A percentile compares a stretch with the other conserved stretches of the same genome.
These are phyloP conservation scores for Suhomyces prunicola DNA, from an alignment of 805 yeast species.

Conservation along the genomic window DNA sequence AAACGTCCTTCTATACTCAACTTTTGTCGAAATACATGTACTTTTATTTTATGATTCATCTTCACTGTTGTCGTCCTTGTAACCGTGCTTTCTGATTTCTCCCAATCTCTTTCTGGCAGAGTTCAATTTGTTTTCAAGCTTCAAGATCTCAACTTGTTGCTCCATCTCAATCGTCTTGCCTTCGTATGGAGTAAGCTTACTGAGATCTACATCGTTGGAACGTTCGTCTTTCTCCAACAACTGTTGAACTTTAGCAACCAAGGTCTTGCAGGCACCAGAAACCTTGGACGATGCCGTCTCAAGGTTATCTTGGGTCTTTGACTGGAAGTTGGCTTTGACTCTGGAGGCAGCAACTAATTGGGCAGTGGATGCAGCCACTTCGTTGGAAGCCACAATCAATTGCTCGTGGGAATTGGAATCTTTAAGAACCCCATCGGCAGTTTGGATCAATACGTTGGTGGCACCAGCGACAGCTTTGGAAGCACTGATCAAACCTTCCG, in stretches of 20 bases:
- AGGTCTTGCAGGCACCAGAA: slow-evolving; percentile 67
- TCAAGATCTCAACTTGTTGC: slow-evolving; percentile 86
- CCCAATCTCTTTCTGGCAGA: slow-evolving; percentile 79
- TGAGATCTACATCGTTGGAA: slow-evolving; percentile 54
- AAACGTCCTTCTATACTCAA: neutral
- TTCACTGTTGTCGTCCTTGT: slow-evolving; percentile 55
- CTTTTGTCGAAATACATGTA: neutral
- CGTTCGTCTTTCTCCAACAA: slow-evolving; percentile 43
- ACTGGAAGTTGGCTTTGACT: slow-evolving; percentile 74
- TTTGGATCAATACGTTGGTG: slow-evolving; percentile 73
- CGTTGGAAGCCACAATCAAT: slow-evolving; percentile 84
- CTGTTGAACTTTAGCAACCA: slow-evolving; percentile 68
- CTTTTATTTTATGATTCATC: slow-evolving; percentile 36
- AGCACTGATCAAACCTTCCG: slow-evolving; percentile 88
- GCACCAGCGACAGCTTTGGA: slow-evolving; percentile 83
- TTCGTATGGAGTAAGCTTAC: slow-evolving; percentile 69
- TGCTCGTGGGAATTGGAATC: slow-evolving; percentile 70
- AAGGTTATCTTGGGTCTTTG: slow-evolving; percentile 70
- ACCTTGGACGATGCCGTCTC: slow-evolving; percentile 70
- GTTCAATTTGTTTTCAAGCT: slow-evolving; percentile 68
- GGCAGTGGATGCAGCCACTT: slow-evolving; percentile 89
- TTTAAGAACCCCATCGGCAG: slow-evolving; percentile 81
- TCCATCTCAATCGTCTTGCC: slow-evolving; percentile 87
- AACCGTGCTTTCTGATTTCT: slow-evolving; percentile 77
- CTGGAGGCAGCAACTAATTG: slow-evolving; percentile 90